These are phyloP conservation scores for Irpex sp. DNA, from an alignment of 1,284 basidiomycete species.

Conservation along the genomic window DNA sequence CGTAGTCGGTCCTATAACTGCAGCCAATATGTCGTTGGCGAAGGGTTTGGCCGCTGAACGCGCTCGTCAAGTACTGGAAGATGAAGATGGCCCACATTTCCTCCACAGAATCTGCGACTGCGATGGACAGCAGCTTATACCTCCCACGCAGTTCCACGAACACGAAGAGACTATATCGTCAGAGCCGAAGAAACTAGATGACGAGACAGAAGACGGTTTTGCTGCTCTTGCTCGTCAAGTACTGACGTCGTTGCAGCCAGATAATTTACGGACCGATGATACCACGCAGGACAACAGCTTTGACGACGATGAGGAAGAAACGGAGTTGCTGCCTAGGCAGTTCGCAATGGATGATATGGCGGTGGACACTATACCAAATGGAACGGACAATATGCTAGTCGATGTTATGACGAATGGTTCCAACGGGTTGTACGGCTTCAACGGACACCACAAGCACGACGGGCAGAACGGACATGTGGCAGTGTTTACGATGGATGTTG, in stretches of 20 bases:
- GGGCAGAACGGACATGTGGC: neutral
- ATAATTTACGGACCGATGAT: neutral
- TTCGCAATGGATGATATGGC: neutral
- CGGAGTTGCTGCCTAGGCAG: neutral
- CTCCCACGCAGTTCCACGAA: conserved; percentile 6
- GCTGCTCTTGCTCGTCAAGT: conserved; percentile 27
- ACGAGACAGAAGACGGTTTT: conserved; percentile 38
- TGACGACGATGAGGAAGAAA: neutral
- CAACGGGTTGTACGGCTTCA: too few species aligned
- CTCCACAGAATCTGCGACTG: conserved; percentile 57
- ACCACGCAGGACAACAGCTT: neutral
- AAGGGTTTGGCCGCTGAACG: conserved; percentile 64
- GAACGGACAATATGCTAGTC: too few species aligned
- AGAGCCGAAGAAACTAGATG: conserved; percentile 22
- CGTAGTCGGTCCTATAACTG: conserved; percentile 56
- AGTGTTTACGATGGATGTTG: neutral
- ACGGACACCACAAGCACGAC: too few species aligned
- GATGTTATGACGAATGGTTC: too few species aligned
- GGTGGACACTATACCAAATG: neutral
- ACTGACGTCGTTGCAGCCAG: conserved; percentile 5
- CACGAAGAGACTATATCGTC: conserved; percentile 12
- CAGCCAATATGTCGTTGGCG: conserved; percentile 51
- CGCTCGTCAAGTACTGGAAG: conserved; percentile 48
- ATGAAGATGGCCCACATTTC: conserved; percentile 39
- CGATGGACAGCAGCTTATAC: conserved; percentile 1